These are phyloP conservation scores for Gossypium australe DNA, from an alignment of 345 rosid species.

Conservation along the genomic window DNA sequence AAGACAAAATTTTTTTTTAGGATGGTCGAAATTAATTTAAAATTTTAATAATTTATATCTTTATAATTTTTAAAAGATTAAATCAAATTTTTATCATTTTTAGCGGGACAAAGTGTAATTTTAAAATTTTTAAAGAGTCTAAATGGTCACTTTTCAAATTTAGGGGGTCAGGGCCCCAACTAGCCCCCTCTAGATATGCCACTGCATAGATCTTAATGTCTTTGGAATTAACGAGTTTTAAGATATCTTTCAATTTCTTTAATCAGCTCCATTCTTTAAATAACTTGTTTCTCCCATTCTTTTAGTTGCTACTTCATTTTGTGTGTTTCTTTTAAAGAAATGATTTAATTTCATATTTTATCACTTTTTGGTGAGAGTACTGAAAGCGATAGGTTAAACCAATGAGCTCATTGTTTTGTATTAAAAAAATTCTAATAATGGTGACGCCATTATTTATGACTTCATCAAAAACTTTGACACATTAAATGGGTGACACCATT, in stretches of 20 bases:
- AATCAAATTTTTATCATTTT: too few relatives aligned
- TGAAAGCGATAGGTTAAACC: neutral
- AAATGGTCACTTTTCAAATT: too few relatives aligned
- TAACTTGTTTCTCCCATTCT: neutral
- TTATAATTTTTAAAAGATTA: too few relatives aligned
- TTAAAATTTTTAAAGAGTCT: too few relatives aligned
- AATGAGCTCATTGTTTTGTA: neutral
- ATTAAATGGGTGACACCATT: too few relatives aligned
- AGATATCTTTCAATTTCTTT: neutral
- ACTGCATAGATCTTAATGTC: neutral
- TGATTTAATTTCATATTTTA: neutral
- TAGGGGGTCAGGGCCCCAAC: too few relatives aligned
- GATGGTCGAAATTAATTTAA: too few relatives aligned
- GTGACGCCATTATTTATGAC: too few relatives aligned
- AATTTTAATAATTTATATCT: too few relatives aligned
- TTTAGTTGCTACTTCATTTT: neutral
- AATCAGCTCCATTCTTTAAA: neutral
- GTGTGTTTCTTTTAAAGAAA: neutral
- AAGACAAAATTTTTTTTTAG: too few relatives aligned
- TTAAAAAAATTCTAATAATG: neutral
- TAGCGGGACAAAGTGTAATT: too few relatives aligned
- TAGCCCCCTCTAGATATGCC: fast-evolving
- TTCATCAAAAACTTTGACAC: too few relatives aligned
- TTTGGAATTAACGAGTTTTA: neutral
- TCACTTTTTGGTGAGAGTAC: neutral